phyloP scores from a whole-genome alignment of 2,329 filamentous ascomycete genomes.

The Exophiala dermatitidis region DNA sequence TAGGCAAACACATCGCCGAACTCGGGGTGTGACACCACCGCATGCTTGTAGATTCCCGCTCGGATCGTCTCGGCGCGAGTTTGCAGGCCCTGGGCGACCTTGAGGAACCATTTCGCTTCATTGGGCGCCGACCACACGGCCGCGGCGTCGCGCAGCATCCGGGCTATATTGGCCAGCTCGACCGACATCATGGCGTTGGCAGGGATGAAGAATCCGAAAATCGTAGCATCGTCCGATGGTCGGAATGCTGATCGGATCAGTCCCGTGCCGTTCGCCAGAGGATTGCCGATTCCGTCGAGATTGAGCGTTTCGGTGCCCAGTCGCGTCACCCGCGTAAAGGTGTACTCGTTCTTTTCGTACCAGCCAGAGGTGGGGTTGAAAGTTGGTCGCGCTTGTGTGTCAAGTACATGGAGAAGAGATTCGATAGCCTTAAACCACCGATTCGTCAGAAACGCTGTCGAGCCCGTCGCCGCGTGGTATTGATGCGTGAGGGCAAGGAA shows the following conservation, averaged over 20 bases:
- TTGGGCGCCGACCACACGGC: neutral
- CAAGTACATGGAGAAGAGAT: slow-evolving; percentile 64
- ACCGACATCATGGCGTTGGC: slow-evolving; percentile 94
- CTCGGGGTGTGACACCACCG: slow-evolving; percentile 50
- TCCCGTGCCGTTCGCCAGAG: slow-evolving; percentile 73
- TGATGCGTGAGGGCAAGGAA: slow-evolving; percentile 82
- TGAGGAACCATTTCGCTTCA: slow-evolving; percentile 26
- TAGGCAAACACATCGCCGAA: slow-evolving; percentile 57
- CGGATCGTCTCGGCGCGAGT: slow-evolving; percentile 59
- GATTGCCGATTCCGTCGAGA: slow-evolving; percentile 80
- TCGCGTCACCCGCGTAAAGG: slow-evolving; percentile 73
- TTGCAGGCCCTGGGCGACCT: slow-evolving; percentile 44
- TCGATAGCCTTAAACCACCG: slow-evolving; percentile 75
- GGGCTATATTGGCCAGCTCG: slow-evolving; percentile 68
- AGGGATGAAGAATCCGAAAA: slow-evolving; percentile 89
- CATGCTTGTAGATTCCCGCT: slow-evolving; percentile 76
- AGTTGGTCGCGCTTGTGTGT: slow-evolving; percentile 71
- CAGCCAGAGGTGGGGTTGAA: slow-evolving; percentile 62
- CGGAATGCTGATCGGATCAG: slow-evolving; percentile 87
- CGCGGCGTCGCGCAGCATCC: slow-evolving; percentile 52
- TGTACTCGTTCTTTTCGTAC: slow-evolving; percentile 70
- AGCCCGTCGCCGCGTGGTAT: slow-evolving; percentile 72
- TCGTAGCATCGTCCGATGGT: slow-evolving; percentile 90
- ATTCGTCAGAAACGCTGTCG: slow-evolving; percentile 66
- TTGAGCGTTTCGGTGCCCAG: slow-evolving; percentile 84